These are phyloP conservation scores for Hevea brasiliensis DNA, from an alignment of 345 rosid genomes.

Conservation along the genomic window DNA sequence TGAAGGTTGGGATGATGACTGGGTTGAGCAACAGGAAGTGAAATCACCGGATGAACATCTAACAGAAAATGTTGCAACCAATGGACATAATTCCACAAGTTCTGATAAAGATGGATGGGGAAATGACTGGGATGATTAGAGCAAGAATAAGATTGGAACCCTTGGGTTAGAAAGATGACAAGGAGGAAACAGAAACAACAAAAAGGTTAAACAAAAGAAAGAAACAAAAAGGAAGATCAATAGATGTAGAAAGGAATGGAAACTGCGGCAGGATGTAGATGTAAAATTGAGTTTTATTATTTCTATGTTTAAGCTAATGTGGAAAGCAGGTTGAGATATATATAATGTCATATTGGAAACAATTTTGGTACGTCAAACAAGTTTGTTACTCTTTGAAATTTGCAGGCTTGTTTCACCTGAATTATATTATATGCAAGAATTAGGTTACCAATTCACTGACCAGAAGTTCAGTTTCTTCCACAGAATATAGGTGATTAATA, in stretches of 20 bases:
- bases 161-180: background rate
- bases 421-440: too few relatives aligned
- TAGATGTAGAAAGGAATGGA: background rate
- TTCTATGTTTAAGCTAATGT: background rate
- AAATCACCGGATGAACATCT: constrained; percentile 18
- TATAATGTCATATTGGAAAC: background rate
- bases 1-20: constrained; percentile 37
- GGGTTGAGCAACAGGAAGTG: constrained; percentile 38
- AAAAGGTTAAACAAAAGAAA: background rate
- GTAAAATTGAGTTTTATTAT: background rate
- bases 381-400: background rate
- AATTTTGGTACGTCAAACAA: background rate
- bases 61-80: constrained; percentile 23
- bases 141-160: background rate
- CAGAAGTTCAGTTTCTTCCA: background rate
- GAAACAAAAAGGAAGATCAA: background rate
- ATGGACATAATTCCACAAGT: constrained; percentile 11
- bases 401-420: background rate
- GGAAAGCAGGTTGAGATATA: background rate
- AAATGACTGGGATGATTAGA: constrained; percentile 33
- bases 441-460: too few relatives aligned
- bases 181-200: background rate
- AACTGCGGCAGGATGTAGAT: constrained; percentile 1
- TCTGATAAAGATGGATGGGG: constrained; percentile 25
- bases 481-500: too few relatives aligned